Percentiles rank a stretch among this genome's conserved stretches.
These are phyloP conservation scores for Bolboschoenus planiculmis DNA, from an alignment of 176 grass and related monocot genomes.

Conservation along the genomic window DNA sequence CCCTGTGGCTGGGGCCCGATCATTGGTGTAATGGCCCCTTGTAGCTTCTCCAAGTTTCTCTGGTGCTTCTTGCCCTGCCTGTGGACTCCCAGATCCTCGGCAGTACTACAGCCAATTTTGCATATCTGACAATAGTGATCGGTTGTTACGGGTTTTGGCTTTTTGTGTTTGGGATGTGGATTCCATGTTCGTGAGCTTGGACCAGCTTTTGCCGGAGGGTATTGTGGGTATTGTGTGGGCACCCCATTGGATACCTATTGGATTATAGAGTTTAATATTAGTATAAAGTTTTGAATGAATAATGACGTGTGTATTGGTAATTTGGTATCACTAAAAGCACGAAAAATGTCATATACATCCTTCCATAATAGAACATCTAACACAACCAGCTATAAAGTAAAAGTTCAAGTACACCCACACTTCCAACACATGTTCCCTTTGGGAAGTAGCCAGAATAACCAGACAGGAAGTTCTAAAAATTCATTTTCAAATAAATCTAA, in stretches of 20 bases:
- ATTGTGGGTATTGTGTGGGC: not conserved
- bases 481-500: no score
- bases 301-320: not conserved
- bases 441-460: no score
- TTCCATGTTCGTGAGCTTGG: not conserved
- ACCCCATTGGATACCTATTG: not conserved
- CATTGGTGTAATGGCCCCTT: conserved; percentile 38
- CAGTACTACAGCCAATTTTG: conserved; percentile 57
- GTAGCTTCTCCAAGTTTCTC: conserved; percentile 71
- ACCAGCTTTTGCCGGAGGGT: not conserved
- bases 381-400: no score
- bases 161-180: not conserved
- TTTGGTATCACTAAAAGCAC: not conserved
- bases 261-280: not conserved
- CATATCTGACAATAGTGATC: conserved; percentile 47
- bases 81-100: conserved; percentile 49
- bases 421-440: no score
- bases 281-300: not conserved
- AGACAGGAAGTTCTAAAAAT: no score
- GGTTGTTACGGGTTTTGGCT: not conserved
- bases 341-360: not conserved
- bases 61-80: conserved; percentile 76
- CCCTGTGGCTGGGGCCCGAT: conserved; percentile 16
- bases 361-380: not conserved
- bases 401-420: no score